These are phyloP conservation scores for Chaetomium strumarium DNA, from an alignment of 2,329 filamentous ascomycete genomes.

Conservation along the genomic window DNA sequence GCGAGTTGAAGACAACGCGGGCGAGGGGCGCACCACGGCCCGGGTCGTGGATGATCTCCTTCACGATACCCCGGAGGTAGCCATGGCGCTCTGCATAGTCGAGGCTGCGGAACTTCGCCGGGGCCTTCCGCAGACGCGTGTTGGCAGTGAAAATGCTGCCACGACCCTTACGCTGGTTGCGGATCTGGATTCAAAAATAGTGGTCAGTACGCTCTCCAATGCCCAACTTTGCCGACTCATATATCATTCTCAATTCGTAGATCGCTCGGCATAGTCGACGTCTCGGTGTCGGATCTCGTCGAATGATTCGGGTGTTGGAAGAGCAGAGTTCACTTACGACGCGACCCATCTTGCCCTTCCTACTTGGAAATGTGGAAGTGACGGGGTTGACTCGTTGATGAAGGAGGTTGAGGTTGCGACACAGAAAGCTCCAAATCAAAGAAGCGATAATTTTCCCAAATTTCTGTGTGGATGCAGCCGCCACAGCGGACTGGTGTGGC, in stretches of 20 bases:
- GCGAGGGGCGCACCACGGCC: slow-evolving; percentile 97
- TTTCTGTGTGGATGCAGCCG: slow-evolving; percentile 27
- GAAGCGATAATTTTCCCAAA: slow-evolving; percentile 27
- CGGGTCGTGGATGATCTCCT: slow-evolving; percentile 98
- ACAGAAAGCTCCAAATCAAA: slow-evolving; percentile 23
- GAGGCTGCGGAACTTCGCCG: slow-evolving; percentile 90
- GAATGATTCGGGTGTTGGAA: slow-evolving; percentile 13
- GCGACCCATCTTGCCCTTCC: slow-evolving; percentile 46
- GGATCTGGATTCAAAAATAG: slow-evolving; percentile 39
- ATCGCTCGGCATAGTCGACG: slow-evolving; percentile 12
- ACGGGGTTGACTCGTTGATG: slow-evolving; percentile 26
- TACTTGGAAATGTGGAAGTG: slow-evolving; percentile 25
- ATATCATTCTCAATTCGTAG: slow-evolving; percentile 6
- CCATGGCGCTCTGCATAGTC: slow-evolving; percentile 97
- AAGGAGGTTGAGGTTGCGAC: slow-evolving; percentile 25
- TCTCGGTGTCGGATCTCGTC: slow-evolving; percentile 15
- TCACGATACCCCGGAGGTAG: slow-evolving; percentile 94
- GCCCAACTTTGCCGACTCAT: not conserved
- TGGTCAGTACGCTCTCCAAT: slow-evolving; percentile 21
- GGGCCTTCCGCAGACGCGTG: slow-evolving; percentile 90
- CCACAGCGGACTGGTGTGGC: slow-evolving; percentile 22
- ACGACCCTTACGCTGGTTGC: slow-evolving; percentile 59
- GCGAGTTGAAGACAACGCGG: slow-evolving; percentile 93
- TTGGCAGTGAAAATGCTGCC: slow-evolving; percentile 55
- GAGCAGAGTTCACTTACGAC: slow-evolving; percentile 34